Base-by-base conservation (phyloP, 2,329 filamentous ascomycete species). In the Fusarium concolor region DNA sequence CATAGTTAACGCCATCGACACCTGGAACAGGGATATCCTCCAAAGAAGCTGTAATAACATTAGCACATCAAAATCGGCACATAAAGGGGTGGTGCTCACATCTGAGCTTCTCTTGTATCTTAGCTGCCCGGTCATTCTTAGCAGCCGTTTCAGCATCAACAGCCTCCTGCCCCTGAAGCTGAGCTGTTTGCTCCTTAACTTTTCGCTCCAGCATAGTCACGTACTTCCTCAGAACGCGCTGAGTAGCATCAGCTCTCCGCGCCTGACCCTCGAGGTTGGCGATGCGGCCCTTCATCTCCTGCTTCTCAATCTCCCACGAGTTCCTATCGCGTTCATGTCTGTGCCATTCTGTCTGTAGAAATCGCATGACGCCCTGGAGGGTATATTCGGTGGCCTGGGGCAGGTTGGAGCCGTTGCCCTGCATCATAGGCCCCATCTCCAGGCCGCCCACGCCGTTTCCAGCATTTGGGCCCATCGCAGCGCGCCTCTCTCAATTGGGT, bases 341-440 rank as follows among this genome's bases (percentile, higher is more conserved):
- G 81, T 99, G 96, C 96, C 96, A 99, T 87, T 99, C 95, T 46
- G 96, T 96, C 82, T 99, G 96, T 38, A 99, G 89, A 79, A 99
- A 99, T 80, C 96, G 94, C 96, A 99, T 99, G 37, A 99, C 96
- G 77, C 96, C 87, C 79, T 89, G 87, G 37, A 89, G 78, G 9
- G 87, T 89, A 72, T 89, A 89, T 71, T 89, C 87, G 65, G 87
- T 89, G 65, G 86, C 85, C 72, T 85, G 84, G 41, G 86, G 86
- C 70, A 86, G 82, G 76, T 83, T 84, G 62, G 79, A 74, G 72
- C 79, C 78, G 74, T 81, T 80, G 70, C 79, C 76, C 76, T 81
- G 81, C 81, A 82, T 83, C 76, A 77, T 79, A 70, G 75, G 78
- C 68, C 74, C 78, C 76, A 80, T 79, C 50, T 85, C 83, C 79